Base-by-base conservation (phyloP, 2,329 filamentous ascomycete genomes). In the Hansfordia pulvinata region DNA sequence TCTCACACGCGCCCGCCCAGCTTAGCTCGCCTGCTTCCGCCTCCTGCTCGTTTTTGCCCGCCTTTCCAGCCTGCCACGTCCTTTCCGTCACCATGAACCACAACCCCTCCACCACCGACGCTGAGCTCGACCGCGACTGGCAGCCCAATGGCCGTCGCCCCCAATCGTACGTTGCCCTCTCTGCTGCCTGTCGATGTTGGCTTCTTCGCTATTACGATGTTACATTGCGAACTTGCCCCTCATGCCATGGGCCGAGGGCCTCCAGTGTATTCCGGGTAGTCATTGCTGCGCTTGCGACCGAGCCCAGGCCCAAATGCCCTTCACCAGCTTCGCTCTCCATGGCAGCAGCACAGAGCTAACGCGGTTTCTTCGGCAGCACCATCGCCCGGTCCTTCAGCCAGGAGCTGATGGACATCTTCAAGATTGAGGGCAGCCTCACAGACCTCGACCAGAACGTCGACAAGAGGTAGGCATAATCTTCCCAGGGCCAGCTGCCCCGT, bases 391-490 rank as follows among this genome's bases (percentile, higher is more conserved):
- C 79, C 47, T 93, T 94, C 57, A 88, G 84, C 32, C 64, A 74
- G 23, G 82, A 88, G 50, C 64, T 94, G 34, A 80, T 88, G 61
- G 78, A 84, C 49, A 78, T 92, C 41, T 94, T 94, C 61, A 78
- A 80, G 45, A 76, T 94, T 46, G 82, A 90, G 41, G 78, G 75
- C 52, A 77, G 76, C 40, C 48, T 90, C 31, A 71, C 77, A 44
- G 69, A 78, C 35, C 65, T 93, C 19, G 72, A 80, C 44, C 65
- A 77, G 49, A 71, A 79, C 39, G 72, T 93, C 33, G 69, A 83
- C 48, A 69, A 83, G 53, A 88, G 86, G 86, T 94, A 61, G 46
- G 76, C n/a, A n/a, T n/a, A n/a, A n/a, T n/a, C n/a, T n/a, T n/a
- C n/a, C n/a, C n/a, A n/a, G n/a, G n/a, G n/a, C n/a, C n/a, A n/a